Evolutionary conservation across 306 rosid genomes (phyloP).

Genomic region (Medicago lupulina): DNA sequence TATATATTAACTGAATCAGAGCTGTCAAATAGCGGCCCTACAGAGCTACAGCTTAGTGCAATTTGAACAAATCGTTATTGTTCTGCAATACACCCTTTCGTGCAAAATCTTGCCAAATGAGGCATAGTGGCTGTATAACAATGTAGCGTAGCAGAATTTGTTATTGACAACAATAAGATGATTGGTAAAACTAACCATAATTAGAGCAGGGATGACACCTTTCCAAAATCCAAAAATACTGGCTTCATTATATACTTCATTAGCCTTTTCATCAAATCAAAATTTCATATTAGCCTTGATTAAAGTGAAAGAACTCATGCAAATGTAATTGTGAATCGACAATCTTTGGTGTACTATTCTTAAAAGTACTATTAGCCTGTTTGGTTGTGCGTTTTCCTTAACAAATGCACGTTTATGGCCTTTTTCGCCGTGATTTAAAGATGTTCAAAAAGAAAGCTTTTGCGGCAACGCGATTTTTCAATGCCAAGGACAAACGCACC

Average conservation of each 20-base stretch:
- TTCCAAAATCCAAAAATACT: constrained; percentile 84
- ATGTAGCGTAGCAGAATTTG: not conserved
- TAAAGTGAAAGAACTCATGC: constrained; percentile 11
- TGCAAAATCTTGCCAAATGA: not conserved
- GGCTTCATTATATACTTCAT: constrained; percentile 70
- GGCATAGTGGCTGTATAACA: not conserved
- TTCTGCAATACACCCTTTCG: not conserved
- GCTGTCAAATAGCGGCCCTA: not conserved
- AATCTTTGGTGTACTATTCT: not conserved
- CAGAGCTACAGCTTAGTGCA: not conserved
- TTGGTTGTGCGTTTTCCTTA: no score
- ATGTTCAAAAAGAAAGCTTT: no score
- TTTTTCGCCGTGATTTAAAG: no score
- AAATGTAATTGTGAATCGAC: constrained; percentile 2
- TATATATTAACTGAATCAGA: constrained; percentile 3
- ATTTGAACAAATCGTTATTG: not conserved
- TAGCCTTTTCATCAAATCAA: constrained; percentile 56
- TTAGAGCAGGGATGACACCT: constrained; percentile 83
- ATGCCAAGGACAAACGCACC: no score
- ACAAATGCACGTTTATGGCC: no score
- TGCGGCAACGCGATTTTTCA: no score
- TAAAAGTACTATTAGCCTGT: not conserved
- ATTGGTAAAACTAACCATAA: constrained; percentile 65
- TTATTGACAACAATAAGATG: not conserved
- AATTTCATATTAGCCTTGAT: constrained; percentile 30